Conservation (phyloP, 1,284 basidiomycete genomes). For the Athelia sp. region DNA sequence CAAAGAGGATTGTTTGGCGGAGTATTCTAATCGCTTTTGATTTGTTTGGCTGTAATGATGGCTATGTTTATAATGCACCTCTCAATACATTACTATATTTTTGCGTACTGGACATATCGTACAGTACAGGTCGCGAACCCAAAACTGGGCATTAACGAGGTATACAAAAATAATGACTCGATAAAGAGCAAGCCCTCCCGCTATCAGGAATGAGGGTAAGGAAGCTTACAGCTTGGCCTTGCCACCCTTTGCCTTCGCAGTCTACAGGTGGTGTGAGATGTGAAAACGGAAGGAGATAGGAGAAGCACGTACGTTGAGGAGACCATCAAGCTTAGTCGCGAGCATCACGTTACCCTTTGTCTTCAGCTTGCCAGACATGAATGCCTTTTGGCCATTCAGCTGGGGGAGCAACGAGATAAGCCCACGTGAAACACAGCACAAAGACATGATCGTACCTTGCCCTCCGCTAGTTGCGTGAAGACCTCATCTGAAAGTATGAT, state of each 20-base stretch:
- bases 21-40: conserved; percentile 44
- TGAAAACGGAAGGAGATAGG: not conserved
- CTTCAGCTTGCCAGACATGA: conserved; percentile 90
- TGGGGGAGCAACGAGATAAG: conserved; percentile 18
- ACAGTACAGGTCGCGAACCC: too few relatives aligned
- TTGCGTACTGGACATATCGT: too few relatives aligned
- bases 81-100: not conserved
- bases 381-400: conserved; percentile 88
- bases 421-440: not conserved
- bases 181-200: too few relatives aligned
- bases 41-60: conserved; percentile 9
- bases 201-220: too few relatives aligned
- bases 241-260: conserved; percentile 19
- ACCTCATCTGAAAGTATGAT: conserved; percentile 73
- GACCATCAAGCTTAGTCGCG: conserved; percentile 80
- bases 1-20: conserved; percentile 70
- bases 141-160: not conserved
- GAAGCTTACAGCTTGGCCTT: conserved; percentile 31
- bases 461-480: conserved; percentile 59
- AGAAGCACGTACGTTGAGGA: conserved; percentile 62
- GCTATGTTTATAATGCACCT: conserved; percentile 8
- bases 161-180: not conserved
- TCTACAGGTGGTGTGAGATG: conserved; percentile 15
- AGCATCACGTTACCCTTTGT: conserved; percentile 86
- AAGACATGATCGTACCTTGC: conserved; percentile 45